A percentile compares a stretch with the other conserved stretches of the same genome.
These are phyloP conservation scores for Naganishia sp. DNA, from an alignment of 1,284 basidiomycete species.

Conservation along the genomic window DNA sequence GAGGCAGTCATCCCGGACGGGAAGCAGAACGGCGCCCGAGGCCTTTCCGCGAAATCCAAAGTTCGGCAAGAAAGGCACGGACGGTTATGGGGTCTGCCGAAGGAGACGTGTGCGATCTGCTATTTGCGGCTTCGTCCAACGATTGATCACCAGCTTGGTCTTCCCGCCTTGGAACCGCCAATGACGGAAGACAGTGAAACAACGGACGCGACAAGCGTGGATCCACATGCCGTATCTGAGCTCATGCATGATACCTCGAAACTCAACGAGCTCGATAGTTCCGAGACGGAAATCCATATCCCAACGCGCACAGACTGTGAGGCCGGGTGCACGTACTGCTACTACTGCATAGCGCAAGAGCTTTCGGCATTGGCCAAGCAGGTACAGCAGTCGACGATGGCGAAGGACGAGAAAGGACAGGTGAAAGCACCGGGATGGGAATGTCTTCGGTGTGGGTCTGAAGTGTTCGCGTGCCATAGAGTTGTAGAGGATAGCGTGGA, in stretches of 20 bases:
- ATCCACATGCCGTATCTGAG: slow-evolving; percentile 28
- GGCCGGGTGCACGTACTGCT: slow-evolving; percentile 80
- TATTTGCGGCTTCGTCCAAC: slow-evolving; percentile 43
- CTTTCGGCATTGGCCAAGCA: slow-evolving; percentile 58
- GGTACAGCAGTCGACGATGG: slow-evolving; percentile 20
- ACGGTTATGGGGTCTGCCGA: slow-evolving; percentile 46
- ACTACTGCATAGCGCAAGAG: slow-evolving; percentile 78
- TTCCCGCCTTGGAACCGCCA: slow-evolving; percentile 40
- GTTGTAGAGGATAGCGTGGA: slow-evolving; percentile 17
- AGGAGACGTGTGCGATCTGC: slow-evolving; percentile 55
- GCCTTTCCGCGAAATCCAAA: slow-evolving; percentile 14
- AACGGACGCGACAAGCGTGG: slow-evolving; percentile 19
- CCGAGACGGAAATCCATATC: slow-evolving; percentile 48
- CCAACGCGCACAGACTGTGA: slow-evolving; percentile 51
- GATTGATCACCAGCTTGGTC: slow-evolving; percentile 35
- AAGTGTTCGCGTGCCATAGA: slow-evolving; percentile 34
- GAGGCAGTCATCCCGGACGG: slow-evolving; percentile 26
- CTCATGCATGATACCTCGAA: slow-evolving; percentile 25
- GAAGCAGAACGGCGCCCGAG: slow-evolving; percentile 29
- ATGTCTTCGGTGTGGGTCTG: slow-evolving; percentile 70
- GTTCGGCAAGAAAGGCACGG: slow-evolving; percentile 38
- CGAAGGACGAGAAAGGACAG: slow-evolving; percentile 13
- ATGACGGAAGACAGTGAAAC: not conserved
- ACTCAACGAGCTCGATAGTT: slow-evolving; percentile 33
- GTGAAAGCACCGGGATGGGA: slow-evolving; percentile 62